A percentile compares a stretch with the other conserved stretches of the same genome.
These are phyloP conservation scores for Quaeritorhiza haematococci DNA, from an alignment of 371 early-diverging fungal genomes.

Conservation along the genomic window DNA sequence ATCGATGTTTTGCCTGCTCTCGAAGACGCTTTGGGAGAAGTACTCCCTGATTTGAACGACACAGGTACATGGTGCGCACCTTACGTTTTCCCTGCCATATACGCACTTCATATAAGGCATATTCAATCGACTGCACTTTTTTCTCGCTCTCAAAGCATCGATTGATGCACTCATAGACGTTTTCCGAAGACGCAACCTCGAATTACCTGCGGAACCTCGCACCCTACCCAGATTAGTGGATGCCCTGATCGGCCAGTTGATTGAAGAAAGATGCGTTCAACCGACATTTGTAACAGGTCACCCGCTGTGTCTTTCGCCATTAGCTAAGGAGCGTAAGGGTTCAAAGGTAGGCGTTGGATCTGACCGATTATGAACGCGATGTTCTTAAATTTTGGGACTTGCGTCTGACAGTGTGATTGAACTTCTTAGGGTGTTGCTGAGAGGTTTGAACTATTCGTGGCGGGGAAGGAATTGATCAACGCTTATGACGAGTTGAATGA, in stretches of 20 bases:
- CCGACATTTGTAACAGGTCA: slow-evolving; percentile 94
- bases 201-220: slow-evolving; percentile 57
- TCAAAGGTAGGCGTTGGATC: background rate
- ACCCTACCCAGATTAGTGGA: slow-evolving; percentile 85
- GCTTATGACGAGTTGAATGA: slow-evolving; percentile 99
- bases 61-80: too few relatives aligned
- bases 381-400: slow-evolving; percentile 1
- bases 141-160: too few relatives aligned
- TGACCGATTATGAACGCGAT: background rate
- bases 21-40: slow-evolving; percentile 37
- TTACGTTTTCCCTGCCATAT: too few relatives aligned
- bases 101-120: too few relatives aligned
- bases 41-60: slow-evolving; percentile 51
- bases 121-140: too few relatives aligned
- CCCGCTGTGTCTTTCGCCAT: slow-evolving; percentile 87
- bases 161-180: too few relatives aligned
- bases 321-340: slow-evolving; percentile 68
- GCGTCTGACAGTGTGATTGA: too few relatives aligned
- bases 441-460: slow-evolving; percentile 93
- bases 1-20: slow-evolving; percentile 74
- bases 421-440: slow-evolving; percentile 51
- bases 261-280: slow-evolving; percentile 87
- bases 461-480: slow-evolving; percentile 90
- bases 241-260: slow-evolving; percentile 78
- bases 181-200: too few relatives aligned